phyloP scores from a whole-genome alignment of 306 rosid genomes.

The Vigna trinervia region DNA sequence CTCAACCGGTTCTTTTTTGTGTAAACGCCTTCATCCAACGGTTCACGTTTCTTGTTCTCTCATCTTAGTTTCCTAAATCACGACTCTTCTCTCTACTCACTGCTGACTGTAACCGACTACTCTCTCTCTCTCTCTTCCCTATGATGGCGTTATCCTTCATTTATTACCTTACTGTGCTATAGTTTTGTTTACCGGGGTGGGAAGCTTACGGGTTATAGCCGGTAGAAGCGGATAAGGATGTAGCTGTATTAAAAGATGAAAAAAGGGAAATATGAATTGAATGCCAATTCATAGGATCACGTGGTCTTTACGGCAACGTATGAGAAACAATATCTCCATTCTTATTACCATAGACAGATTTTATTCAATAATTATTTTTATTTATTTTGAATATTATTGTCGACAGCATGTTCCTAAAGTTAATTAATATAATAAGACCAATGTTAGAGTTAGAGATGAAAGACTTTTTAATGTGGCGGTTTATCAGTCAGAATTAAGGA shows the following conservation, averaged over 20 bases:
- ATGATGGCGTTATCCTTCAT: slow-evolving; percentile 13
- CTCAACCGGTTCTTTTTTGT: slow-evolving; percentile 34
- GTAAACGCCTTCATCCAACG: slow-evolving; percentile 39
- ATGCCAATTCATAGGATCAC: slow-evolving; percentile 46
- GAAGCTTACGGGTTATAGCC: slow-evolving; percentile 41
- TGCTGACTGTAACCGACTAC: slow-evolving; percentile 47
- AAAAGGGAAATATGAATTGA: slow-evolving; percentile 34
- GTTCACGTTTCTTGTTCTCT: slow-evolving; percentile 37
- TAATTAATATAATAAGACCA: not conserved
- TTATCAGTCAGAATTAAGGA: too few relatives aligned
- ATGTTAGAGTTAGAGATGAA: not conserved
- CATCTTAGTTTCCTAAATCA: not conserved
- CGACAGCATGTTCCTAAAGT: slow-evolving; percentile 2
- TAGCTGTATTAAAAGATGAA: not conserved
- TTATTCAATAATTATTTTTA: not conserved
- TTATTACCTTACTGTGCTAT: not conserved
- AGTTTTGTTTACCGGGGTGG: not conserved
- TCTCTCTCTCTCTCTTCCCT: not conserved
- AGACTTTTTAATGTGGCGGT: not conserved
- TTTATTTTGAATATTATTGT: not conserved
- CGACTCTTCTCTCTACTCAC: not conserved
- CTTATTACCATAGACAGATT: not conserved
- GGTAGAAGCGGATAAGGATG: slow-evolving; percentile 48
- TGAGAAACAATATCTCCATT: slow-evolving; percentile 5
- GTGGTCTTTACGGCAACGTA: slow-evolving; percentile 44